phyloP scores from a whole-genome alignment of 495 filamentous ascomycete species.

The Barbatosphaeria neglecta region DNA sequence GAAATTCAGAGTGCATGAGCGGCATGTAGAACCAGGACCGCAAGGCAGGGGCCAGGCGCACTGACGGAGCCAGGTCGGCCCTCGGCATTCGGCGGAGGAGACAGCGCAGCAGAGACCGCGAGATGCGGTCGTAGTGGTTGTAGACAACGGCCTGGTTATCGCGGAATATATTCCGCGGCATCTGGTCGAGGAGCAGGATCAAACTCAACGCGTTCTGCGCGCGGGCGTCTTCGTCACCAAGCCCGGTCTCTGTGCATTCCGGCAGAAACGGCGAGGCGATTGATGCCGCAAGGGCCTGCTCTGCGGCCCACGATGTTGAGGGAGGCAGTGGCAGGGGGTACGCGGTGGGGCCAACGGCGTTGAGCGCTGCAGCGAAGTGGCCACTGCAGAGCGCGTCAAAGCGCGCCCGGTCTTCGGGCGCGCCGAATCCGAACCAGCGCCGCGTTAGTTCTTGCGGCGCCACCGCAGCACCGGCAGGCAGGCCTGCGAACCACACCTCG shows the following conservation, averaged over 20 bases:
- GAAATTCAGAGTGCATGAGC: conserved; percentile 31
- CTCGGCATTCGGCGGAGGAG: conserved; percentile 1
- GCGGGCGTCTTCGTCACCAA: not conserved
- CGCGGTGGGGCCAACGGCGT: conserved; percentile 18
- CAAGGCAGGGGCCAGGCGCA: not conserved
- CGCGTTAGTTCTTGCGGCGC: not conserved
- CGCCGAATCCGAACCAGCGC: conserved; percentile 1
- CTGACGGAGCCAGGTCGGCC: not conserved
- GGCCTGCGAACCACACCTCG: conserved; percentile 1
- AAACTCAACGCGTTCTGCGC: conserved; percentile 23
- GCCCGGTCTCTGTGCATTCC: conserved; percentile 9
- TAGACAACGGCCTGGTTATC: conserved; percentile 22
- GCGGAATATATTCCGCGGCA: conserved; percentile 36
- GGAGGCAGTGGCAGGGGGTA: conserved; percentile 12
- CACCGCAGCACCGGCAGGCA: not conserved
- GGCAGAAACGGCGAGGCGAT: conserved; percentile 21
- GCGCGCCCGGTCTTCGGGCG: not conserved
- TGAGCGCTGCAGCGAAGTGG: conserved; percentile 12
- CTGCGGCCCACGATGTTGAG: conserved; percentile 5
- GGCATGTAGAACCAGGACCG: conserved; percentile 33
- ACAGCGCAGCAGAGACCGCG: conserved; percentile 12
- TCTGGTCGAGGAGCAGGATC: conserved; percentile 35
- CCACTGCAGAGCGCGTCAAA: conserved; percentile 1
- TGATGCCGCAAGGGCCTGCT: conserved; percentile 5
- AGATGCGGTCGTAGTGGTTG: conserved; percentile 33